Conservation (phyloP, 2,329 filamentous ascomycete genomes). For the Aspergillus awamori region DNA sequence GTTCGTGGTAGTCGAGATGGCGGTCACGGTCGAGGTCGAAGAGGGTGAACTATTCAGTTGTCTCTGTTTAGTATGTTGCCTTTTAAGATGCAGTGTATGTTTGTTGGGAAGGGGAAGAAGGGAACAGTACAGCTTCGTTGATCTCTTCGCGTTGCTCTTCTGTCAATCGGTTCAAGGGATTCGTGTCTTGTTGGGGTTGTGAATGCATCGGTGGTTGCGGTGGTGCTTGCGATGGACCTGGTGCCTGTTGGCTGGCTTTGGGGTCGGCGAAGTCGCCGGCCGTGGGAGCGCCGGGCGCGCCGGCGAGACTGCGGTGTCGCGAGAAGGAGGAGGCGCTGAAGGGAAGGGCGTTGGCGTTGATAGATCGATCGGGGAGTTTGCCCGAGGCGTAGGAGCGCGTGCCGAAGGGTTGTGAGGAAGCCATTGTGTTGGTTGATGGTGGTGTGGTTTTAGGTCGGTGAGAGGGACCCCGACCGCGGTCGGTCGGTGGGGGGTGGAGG, state of each 20-base stretch:
- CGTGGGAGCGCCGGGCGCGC: slow-evolving; percentile 37
- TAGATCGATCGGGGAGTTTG: slow-evolving; percentile 55
- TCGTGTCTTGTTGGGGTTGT: slow-evolving; percentile 49
- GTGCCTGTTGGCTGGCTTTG: slow-evolving; percentile 33
- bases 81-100: background rate
- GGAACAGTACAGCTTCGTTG: slow-evolving; percentile 73
- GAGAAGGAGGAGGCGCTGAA: slow-evolving; percentile 50
- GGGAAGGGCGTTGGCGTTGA: slow-evolving; percentile 45
- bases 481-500: background rate
- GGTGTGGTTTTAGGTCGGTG: slow-evolving; percentile 3
- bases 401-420: slow-evolving; percentile 58
- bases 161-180: slow-evolving; percentile 61
- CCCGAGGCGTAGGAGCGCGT: slow-evolving; percentile 57
- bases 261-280: slow-evolving; percentile 32
- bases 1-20: slow-evolving; percentile 95
- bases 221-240: background rate
- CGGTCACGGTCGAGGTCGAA: slow-evolving; percentile 97
- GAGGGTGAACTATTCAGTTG: slow-evolving; percentile 70
- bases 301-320: slow-evolving; percentile 40
- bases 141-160: slow-evolving; percentile 94
- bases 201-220: slow-evolving; percentile 29
- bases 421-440: slow-evolving; percentile 44
- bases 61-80: background rate
- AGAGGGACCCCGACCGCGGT: background rate
- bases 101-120: background rate